Base-by-base conservation (phyloP, 108 stramenopile species). In the Fistulifera pelliculosa region DNA sequence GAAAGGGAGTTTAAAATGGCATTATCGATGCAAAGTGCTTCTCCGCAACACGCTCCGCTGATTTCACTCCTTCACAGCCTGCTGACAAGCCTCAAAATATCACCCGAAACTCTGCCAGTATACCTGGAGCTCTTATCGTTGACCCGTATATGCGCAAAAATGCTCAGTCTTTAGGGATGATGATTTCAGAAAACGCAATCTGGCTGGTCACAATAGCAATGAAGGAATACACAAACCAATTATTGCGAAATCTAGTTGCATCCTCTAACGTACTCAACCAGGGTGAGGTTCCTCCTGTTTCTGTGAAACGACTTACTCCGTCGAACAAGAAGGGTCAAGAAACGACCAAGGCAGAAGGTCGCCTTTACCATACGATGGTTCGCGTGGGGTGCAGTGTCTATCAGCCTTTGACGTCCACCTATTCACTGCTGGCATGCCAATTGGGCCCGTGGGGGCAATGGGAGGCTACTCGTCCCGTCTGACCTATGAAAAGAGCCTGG, bases 171-270 rank as follows among this genome's bases (percentile, higher is more conserved):
- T 66, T 47, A 19, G 61, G 61, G 0, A 54, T 84, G 70, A 61
- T 57, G 26, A 75, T 74, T 17, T 77, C 82, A 8, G 80, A 88
- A 49, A 59, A 79, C 57, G 83, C 87, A 1, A 56, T 80, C 8
- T 88, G 87, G 82, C 58, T 88, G 25, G 27, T 83, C 54, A 56
- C 76, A 31, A 66, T 81, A 25, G 80, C 80, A 16, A 71, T 75
- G 25, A 76, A 74, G 25, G 80, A 88, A 38, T 64, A 82, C 51
- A 41, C 76, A n/a, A 60, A 21, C 14, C 18, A 27, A 17, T 15
- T 54, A 17, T 27, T 54, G n/a, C 2, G 19, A 17, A 27, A 27
- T 10, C 19, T 18, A 16, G 31, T 54, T 13, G 38, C 53, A 17
- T 38, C 35, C 6, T 35, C 27, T 8, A 56, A 26, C 5, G 17